Base-by-base conservation (phyloP, 805 yeast genomes). In the Saturnispora sanitii region DNA sequence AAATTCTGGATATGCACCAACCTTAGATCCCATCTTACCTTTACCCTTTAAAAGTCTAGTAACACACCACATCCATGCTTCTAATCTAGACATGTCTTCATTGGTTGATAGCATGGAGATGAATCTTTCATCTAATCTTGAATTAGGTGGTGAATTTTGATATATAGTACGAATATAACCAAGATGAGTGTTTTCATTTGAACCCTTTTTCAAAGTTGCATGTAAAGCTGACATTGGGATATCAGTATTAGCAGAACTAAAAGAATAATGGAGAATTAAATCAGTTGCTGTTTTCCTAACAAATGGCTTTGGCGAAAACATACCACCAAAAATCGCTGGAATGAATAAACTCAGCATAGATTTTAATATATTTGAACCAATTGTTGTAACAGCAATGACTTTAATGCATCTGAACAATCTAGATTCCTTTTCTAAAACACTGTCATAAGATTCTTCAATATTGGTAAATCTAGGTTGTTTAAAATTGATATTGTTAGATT, bases 1-100 rank as follows among this genome's bases (percentile, higher is more conserved):
- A 40, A 77, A 70, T 49, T 90, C 96, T 8, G 81, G 92, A 44
- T 85, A 79, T 0, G 96, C 95, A 2, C 96, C 96, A 7, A 90
- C 97, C 52, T 81, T 60, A 1, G 96, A 84, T 9, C 96, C 95
- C 71, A 83, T 70, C 51, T 77, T 81, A 6, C 97, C 97, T 50
- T 88, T 71, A 2, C 96, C 96, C 37, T 56, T 53, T 22, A 60
- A 48, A 2, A 58, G 41, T 22, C 61, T 40, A 20, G 52, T 45
- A 16, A 52, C 50, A 15, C 58, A 49, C 60, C 61, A 55, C 16
- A 61, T 44, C 65, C 65, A 62, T 1, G 58, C 59, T 39, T 61
- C 66, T 36, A 56, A 57, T 35, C 54, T 49, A 33, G 49, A 48
- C 15, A 54, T 49, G 13, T 49, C 48, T 28, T 64, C 50, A 3